A percentile compares a stretch with the other conserved stretches of the same genome.
phyloP scores from a whole-genome alignment of 768 basidiomycete genomes.

The Boletus rubropictus region DNA sequence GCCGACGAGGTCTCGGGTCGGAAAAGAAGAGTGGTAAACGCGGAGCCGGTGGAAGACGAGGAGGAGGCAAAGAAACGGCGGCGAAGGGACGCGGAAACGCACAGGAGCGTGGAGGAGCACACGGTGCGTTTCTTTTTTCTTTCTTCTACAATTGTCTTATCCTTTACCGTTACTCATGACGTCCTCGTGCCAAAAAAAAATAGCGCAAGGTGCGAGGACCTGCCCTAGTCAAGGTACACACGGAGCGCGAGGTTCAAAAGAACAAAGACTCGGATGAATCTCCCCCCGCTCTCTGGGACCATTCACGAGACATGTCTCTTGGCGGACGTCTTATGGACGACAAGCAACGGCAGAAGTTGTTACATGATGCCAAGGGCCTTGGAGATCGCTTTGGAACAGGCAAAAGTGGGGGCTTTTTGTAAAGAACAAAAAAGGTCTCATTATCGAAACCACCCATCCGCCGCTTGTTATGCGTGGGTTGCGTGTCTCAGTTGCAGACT shows the following conservation, averaged over 20 bases:
- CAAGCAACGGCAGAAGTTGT: conserved; percentile 63
- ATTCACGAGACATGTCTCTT: conserved; percentile 81
- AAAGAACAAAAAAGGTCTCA: conserved; percentile 5
- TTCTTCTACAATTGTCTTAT: too few relatives aligned
- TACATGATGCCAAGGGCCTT: conserved; percentile 76
- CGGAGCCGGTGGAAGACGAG: conserved; percentile 33
- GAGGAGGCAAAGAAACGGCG: conserved; percentile 47
- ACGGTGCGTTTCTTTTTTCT: conserved; percentile 44
- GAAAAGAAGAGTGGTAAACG: conserved; percentile 65
- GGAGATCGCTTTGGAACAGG: conserved; percentile 80
- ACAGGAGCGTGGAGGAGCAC: conserved; percentile 71
- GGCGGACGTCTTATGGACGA: conserved; percentile 91
- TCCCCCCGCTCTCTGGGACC: conserved; percentile 81
- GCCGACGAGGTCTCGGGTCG: conserved; percentile 93
- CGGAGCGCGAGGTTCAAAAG: conserved; percentile 32
- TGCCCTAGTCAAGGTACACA: conserved; percentile 53
- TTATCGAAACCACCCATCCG: neutral
- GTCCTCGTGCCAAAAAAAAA: neutral
- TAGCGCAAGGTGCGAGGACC: conserved; percentile 47
- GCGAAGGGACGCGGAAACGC: conserved; percentile 62
- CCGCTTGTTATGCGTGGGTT: conserved; percentile 6
- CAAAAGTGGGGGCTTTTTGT: conserved; percentile 60
- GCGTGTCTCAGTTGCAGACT: conserved; percentile 7
- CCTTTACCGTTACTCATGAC: neutral
- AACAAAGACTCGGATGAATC: conserved; percentile 45